Conservation (phyloP, 768 basidiomycete species). For the Trametes maxima region DNA sequence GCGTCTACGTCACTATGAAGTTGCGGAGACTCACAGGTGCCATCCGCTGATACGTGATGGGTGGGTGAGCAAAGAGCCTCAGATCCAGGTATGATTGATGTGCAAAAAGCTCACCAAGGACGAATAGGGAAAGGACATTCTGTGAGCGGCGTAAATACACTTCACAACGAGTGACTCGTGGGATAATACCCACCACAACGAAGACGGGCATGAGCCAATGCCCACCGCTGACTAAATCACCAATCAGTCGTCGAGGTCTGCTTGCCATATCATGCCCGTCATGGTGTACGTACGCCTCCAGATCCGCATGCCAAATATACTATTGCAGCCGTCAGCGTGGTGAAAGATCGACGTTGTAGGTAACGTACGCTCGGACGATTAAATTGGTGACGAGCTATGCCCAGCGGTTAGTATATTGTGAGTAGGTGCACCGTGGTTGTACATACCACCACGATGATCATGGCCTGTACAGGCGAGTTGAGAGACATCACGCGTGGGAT, state of each 20-base stretch:
- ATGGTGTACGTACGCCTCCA: slow-evolving; percentile 11
- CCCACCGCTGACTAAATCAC: slow-evolving; percentile 6
- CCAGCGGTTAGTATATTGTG: neutral
- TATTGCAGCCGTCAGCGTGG: neutral
- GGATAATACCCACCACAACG: slow-evolving; percentile 15
- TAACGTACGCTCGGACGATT: slow-evolving; percentile 23
- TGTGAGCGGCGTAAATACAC: neutral
- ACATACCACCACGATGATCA: slow-evolving; percentile 24
- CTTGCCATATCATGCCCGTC: neutral
- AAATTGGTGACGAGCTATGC: slow-evolving; percentile 22
- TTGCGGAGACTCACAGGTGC: slow-evolving; percentile 1
- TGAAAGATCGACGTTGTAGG: neutral
- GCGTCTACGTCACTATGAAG: too few relatives aligned
- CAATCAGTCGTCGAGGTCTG: neutral
- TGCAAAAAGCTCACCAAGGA: neutral
- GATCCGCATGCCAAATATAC: slow-evolving; percentile 21
- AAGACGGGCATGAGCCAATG: slow-evolving; percentile 8
- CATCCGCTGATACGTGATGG: neutral
- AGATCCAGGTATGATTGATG: neutral
- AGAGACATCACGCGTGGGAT: neutral
- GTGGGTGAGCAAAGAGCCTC: neutral
- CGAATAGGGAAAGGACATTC: slow-evolving; percentile 2
- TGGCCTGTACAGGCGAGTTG: neutral
- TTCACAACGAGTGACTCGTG: neutral
- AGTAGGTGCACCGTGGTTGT: too few relatives aligned